phyloP scores from a whole-genome alignment of 1,284 basidiomycete species.

The Amylostereum chailletii region DNA sequence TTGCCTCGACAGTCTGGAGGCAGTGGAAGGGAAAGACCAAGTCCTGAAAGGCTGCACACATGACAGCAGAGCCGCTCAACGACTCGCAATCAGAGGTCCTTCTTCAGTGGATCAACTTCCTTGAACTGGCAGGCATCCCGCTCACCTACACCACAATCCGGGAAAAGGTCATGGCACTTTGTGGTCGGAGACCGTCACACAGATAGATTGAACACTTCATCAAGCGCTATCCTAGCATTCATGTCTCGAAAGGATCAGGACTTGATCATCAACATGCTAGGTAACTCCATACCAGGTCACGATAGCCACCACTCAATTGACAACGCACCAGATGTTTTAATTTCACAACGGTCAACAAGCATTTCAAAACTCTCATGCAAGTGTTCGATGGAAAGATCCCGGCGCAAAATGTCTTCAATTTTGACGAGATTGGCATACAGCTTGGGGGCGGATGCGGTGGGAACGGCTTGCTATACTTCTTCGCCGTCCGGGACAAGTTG shows the following conservation, averaged over 20 bases:
- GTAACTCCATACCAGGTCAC: not conserved
- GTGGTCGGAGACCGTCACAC: not conserved
- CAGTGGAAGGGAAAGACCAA: no score
- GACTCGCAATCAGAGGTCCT: no score
- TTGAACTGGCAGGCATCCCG: no score
- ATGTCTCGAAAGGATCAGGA: not conserved
- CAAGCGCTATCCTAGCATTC: not conserved
- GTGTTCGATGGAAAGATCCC: not conserved
- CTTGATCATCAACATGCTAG: not conserved
- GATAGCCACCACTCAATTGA: not conserved
- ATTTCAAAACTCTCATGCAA: not conserved
- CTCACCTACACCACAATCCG: no score
- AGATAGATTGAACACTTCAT: not conserved
- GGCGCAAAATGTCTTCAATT: not conserved
- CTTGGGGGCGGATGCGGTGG: not conserved
- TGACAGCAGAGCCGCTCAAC: no score
- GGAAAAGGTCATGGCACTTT: no score
- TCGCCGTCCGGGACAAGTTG: not conserved
- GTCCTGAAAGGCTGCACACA: no score
- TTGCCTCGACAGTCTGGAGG: no score
- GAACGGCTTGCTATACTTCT: not conserved
- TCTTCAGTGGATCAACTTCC: no score
- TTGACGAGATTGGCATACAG: conserved; percentile 2
- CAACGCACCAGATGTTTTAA: not conserved
- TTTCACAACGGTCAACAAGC: not conserved